Conservation (phyloP, 257 asterid genomes). For the Fraxinus quadrangulata region DNA sequence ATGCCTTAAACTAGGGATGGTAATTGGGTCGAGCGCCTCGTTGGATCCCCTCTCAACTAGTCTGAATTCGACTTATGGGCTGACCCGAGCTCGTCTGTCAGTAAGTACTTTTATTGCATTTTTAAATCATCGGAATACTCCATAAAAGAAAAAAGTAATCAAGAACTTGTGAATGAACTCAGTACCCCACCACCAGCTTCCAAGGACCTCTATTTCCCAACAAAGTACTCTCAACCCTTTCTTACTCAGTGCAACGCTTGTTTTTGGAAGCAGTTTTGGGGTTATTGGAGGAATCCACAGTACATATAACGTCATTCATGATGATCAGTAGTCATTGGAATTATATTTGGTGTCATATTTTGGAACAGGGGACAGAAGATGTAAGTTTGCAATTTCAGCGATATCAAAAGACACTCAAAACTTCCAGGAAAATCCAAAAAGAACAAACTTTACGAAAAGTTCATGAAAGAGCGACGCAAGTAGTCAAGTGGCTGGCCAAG, state of each 20-base stretch:
- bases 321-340: constrained; percentile 32
- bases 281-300: constrained; percentile 55
- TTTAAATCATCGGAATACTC: neutral
- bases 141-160: constrained; percentile 24
- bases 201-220: constrained; percentile 43
- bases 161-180: constrained; percentile 46
- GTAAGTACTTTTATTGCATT: neutral
- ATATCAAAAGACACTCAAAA: too few relatives aligned
- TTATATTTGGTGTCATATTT: constrained; percentile 48
- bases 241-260: constrained; percentile 55
- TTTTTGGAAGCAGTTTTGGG: constrained; percentile 57
- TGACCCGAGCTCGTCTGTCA: too few relatives aligned
- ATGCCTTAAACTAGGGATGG: too few relatives aligned
- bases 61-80: too few relatives aligned
- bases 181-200: constrained; percentile 45
- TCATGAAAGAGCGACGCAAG: too few relatives aligned
- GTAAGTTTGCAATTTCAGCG: constrained; percentile 25
- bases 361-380: constrained; percentile 43
- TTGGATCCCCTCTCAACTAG: too few relatives aligned
- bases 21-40: too few relatives aligned
- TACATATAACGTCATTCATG: constrained; percentile 36
- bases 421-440: too few relatives aligned
- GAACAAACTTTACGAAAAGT: too few relatives aligned
- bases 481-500: too few relatives aligned
- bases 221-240: constrained; percentile 46